phyloP scores from a whole-genome alignment of 164 flowering plant genomes.

The Aristolochia fimbriata region DNA sequence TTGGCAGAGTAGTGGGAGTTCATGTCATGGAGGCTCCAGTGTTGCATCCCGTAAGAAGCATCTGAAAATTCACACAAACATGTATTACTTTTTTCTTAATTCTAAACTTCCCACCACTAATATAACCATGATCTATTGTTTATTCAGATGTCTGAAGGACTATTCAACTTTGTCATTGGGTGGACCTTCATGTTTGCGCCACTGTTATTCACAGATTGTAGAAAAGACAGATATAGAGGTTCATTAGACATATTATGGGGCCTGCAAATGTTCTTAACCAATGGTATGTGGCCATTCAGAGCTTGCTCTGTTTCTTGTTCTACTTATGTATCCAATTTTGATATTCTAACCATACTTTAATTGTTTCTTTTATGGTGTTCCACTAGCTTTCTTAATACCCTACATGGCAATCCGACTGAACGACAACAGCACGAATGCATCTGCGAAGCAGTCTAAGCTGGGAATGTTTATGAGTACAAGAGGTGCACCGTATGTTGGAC shows the following conservation, averaged over 20 bases:
- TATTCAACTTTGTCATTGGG: conserved; percentile 91
- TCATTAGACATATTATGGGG: conserved; percentile 87
- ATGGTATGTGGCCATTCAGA: conserved; percentile 40
- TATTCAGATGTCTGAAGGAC: conserved; percentile 69
- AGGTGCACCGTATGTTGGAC: conserved; percentile 68
- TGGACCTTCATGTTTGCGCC: conserved; percentile 98
- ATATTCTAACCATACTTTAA: neutral
- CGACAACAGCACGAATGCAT: conserved; percentile 24
- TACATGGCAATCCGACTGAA: conserved; percentile 95
- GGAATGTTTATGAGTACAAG: conserved; percentile 52
- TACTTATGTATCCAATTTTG: neutral
- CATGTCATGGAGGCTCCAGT: conserved; percentile 68
- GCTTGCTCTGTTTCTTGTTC: neutral
- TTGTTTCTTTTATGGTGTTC: conserved; percentile 13
- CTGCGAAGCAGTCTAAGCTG: conserved; percentile 42
- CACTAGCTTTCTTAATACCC: conserved; percentile 77
- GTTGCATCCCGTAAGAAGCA: conserved; percentile 74
- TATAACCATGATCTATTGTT: conserved; percentile 1
- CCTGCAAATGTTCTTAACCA: conserved; percentile 92
- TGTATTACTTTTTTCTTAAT: too few species aligned
- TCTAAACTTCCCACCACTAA: neutral
- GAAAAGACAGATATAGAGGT: conserved; percentile 58
- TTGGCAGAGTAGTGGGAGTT: conserved; percentile 84
- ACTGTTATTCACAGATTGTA: conserved; percentile 67
- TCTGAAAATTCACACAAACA: neutral